These are phyloP conservation scores for Sarocladium oryzae DNA, from an alignment of 2,329 filamentous ascomycete species.

Conservation along the genomic window DNA sequence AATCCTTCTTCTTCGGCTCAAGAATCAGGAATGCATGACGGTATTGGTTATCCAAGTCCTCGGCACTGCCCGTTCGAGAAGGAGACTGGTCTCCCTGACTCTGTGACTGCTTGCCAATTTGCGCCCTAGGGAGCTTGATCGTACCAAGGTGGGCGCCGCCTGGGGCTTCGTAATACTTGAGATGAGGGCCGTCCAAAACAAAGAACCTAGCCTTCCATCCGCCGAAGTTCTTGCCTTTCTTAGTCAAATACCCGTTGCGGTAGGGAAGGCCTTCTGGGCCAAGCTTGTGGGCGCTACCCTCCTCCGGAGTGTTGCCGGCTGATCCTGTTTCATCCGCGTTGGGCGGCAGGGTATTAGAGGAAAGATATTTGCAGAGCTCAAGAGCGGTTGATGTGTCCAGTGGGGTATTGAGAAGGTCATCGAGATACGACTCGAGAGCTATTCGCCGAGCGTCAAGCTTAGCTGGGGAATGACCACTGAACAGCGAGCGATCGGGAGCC, in stretches of 20 bases:
- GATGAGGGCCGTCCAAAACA: conserved; percentile 49
- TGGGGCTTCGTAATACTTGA: conserved; percentile 89
- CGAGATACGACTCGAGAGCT: conserved; percentile 79
- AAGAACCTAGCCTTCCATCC: conserved; percentile 87
- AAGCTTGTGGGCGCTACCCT: conserved; percentile 28
- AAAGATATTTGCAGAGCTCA: conserved; percentile 83
- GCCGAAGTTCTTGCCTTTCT: conserved; percentile 96
- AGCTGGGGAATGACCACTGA: conserved; percentile 86
- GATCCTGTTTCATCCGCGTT: conserved; percentile 49
- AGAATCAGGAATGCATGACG: conserved; percentile 92
- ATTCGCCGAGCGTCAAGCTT: conserved; percentile 82
- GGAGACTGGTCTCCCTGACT: conserved; percentile 48
- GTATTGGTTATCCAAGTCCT: conserved; percentile 88
- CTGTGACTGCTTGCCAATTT: conserved; percentile 84
- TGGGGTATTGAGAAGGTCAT: conserved; percentile 74
- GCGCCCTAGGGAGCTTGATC: conserved; percentile 84
- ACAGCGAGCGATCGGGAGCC: conserved; percentile 78
- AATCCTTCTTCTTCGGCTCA: conserved; percentile 95
- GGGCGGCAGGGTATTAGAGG: conserved; percentile 55
- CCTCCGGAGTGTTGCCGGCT: conserved; percentile 17
- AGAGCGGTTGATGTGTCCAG: conserved; percentile 72
- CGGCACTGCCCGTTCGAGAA: conserved; percentile 45
- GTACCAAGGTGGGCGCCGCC: conserved; percentile 87
- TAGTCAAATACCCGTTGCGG: conserved; percentile 89
- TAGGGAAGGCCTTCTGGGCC: conserved; percentile 61